Evolutionary conservation across 768 basidiomycete species (phyloP).

Genomic region (Boletus bicolor): DNA sequence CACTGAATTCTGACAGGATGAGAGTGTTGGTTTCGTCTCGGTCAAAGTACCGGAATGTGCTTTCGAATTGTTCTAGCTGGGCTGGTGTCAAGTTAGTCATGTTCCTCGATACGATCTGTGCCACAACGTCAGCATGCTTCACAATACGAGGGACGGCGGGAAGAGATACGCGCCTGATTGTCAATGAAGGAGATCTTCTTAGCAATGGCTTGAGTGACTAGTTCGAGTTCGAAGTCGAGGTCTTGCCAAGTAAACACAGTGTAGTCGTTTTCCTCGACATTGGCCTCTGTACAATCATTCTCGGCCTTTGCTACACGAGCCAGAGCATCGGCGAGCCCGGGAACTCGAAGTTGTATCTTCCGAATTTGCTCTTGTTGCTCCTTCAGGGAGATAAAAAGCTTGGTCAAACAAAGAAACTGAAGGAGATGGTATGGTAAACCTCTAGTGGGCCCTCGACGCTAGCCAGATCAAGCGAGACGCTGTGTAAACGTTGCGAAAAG

Average conservation of each 20-base stretch:
- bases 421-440: slow-evolving; percentile 36
- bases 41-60: slow-evolving; percentile 97
- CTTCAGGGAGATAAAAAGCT: slow-evolving; percentile 34
- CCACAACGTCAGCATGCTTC: slow-evolving; percentile 7
- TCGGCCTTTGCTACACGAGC: slow-evolving; percentile 61
- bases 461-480: slow-evolving; percentile 68
- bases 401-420: slow-evolving; percentile 9
- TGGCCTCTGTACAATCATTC: slow-evolving; percentile 75
- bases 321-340: slow-evolving; percentile 57
- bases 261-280: slow-evolving; percentile 97
- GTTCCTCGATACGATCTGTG: slow-evolving; percentile 87
- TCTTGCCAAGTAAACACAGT: slow-evolving; percentile 89
- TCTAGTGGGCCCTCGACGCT: slow-evolving; percentile 75
- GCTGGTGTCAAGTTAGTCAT: slow-evolving; percentile 94
- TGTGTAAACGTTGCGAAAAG: slow-evolving; percentile 65
- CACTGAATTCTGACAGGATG: slow-evolving; percentile 80
- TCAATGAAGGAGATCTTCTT: slow-evolving; percentile 96
- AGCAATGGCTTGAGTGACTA: slow-evolving; percentile 73
- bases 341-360: slow-evolving; percentile 64
- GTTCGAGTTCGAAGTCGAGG: slow-evolving; percentile 82
- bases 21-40: slow-evolving; percentile 89
- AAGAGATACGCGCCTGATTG: slow-evolving; percentile 66
- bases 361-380: slow-evolving; percentile 70
- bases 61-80: slow-evolving; percentile 94
- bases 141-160: background rate